Base-by-base conservation (phyloP, 257 asterid genomes). In the Handroanthus guayacan region DNA sequence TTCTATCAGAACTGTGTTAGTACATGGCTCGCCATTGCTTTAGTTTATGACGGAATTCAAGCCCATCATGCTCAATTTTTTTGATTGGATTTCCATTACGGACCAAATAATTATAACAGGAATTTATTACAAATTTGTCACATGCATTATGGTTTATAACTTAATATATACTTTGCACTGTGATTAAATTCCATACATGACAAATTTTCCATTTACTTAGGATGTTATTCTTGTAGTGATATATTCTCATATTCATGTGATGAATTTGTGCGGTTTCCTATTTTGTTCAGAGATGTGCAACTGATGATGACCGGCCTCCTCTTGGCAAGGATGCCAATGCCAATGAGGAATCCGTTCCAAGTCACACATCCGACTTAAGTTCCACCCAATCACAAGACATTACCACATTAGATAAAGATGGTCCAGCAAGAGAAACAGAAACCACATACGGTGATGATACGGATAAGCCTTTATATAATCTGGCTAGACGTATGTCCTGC, bases 261-360 rank as follows among this genome's bases (percentile, higher is more conserved):
- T 11, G 6, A 36, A 44, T 52, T n/a, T 0, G 55, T 2, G 45
- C 4, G 5, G 5, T 76, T 82, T 61, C 34, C 20, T 66, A 51
- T 62, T 73, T 51, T 41, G 39, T 78, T 6, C 95, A 93, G 98
- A 91, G 88, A 80, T 91, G 90, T 56, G 92, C 98, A 38, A 85
- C 88, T 11, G 98, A 93, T 8, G 98, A 92, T 62, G 97, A 92
- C 57, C 81, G 77, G 8, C 85, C 87, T 62, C 90, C 92, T 41
- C 45, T 41, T 2, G 41, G 71, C 5, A 84, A 51, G 68, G 76
- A 37, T 65, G 5, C 45, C 45, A 41, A 5, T 8, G 8, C 45
- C 45, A 41, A 48, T 20, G 84, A 87, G 77, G 93, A 72, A 16
- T 43, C 87, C 11, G 45, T 54, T 72, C 69, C 72, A 3, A 12